These are phyloP conservation scores for Penicillium maclennaniae DNA, from an alignment of 495 filamentous ascomycete species.

Conservation along the genomic window DNA sequence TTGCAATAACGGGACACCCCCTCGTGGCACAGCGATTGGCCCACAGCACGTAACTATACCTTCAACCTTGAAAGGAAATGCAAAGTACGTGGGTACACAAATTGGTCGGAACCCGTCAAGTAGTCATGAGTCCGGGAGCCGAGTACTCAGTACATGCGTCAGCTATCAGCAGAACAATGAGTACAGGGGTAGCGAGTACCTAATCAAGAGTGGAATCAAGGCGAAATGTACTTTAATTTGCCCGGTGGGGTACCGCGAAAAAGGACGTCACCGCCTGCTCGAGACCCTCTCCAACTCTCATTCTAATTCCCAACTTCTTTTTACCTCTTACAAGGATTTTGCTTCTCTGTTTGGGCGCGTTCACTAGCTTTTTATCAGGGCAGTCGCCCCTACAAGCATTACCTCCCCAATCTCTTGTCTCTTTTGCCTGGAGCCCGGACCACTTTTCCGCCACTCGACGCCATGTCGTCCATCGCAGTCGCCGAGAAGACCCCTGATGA, in stretches of 20 bases:
- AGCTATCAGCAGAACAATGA: not conserved
- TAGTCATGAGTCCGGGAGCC: not conserved
- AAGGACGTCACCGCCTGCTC: slow-evolving; percentile 35
- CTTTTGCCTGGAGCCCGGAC: slow-evolving; percentile 1
- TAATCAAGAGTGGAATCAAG: not conserved
- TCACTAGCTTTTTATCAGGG: not conserved
- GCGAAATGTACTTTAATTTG: not conserved
- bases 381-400: not conserved
- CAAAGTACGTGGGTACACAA: not conserved
- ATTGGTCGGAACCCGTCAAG: not conserved
- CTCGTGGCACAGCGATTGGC: slow-evolving; percentile 34
- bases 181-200: not conserved
- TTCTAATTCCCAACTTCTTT: slow-evolving; percentile 1
- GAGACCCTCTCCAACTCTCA: not conserved
- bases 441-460: slow-evolving; percentile 5
- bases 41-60: slow-evolving; percentile 3
- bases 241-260: slow-evolving; percentile 8
- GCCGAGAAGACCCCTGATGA: slow-evolving; percentile 72
- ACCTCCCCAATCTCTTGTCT: not conserved
- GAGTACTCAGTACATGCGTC: no score
- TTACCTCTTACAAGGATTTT: not conserved
- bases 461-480: slow-evolving; percentile 32
- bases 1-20: slow-evolving; percentile 11
- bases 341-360: not conserved
- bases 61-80: not conserved